These are phyloP conservation scores for Citropsis articulata DNA, from an alignment of 345 rosid genomes.

Conservation along the genomic window DNA sequence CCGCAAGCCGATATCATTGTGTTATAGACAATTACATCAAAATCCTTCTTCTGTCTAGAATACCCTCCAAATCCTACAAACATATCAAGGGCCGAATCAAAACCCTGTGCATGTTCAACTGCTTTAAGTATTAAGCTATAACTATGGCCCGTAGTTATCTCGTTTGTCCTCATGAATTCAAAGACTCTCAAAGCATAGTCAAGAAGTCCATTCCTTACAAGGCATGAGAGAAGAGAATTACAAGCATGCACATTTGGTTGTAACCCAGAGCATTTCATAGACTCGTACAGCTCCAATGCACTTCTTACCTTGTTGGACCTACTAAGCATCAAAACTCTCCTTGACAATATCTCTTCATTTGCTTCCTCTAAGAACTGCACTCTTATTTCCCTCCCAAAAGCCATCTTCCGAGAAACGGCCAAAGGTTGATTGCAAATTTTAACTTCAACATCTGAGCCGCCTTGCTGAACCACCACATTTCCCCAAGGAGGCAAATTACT, in stretches of 20 bases:
- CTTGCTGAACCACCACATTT: slow-evolving; percentile 10
- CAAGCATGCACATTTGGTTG: slow-evolving; percentile 55
- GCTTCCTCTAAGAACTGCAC: slow-evolving; percentile 64
- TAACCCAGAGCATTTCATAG: slow-evolving; percentile 55
- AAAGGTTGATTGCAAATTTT: slow-evolving; percentile 16
- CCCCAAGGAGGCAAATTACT: slow-evolving; percentile 35
- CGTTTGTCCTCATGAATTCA: slow-evolving; percentile 45
- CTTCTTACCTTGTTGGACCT: slow-evolving; percentile 72
- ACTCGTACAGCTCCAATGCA: slow-evolving; percentile 53
- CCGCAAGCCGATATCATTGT: slow-evolving; percentile 73
- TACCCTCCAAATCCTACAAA: slow-evolving; percentile 47
- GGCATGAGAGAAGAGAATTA: slow-evolving; percentile 69
- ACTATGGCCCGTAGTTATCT: slow-evolving; percentile 55
- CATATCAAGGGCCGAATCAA: slow-evolving; percentile 51
- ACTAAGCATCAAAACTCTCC: slow-evolving; percentile 65
- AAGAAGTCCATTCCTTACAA: slow-evolving; percentile 46
- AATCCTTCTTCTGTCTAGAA: slow-evolving; percentile 26
- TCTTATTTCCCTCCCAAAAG: slow-evolving; percentile 17
- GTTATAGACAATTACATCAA: slow-evolving; percentile 71
- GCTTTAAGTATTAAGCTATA: slow-evolving; percentile 70
- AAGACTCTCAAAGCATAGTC: slow-evolving; percentile 51
- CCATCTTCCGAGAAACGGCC: not conserved
- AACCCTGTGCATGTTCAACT: slow-evolving; percentile 49
- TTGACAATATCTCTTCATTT: slow-evolving; percentile 55
- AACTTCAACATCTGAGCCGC: slow-evolving; percentile 14